phyloP scores from a whole-genome alignment of 805 yeast genomes.

The Kregervanrija pseudodelftensis region DNA sequence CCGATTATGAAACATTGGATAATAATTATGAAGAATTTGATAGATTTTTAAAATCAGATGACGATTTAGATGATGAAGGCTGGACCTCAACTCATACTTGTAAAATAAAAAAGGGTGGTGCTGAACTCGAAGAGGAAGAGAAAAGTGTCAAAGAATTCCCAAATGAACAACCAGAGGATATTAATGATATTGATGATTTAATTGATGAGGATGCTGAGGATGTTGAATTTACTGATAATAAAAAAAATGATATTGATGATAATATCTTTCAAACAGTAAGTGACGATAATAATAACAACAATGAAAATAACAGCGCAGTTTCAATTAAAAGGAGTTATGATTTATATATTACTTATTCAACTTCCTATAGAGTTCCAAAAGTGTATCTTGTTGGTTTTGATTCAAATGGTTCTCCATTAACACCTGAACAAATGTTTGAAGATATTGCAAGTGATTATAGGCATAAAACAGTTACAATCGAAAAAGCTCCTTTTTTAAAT shows the following conservation, averaged over 20 bases:
- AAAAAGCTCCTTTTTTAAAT: conserved; percentile 76
- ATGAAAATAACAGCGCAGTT: conserved; percentile 6
- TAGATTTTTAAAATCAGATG: conserved; percentile 1
- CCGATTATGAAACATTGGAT: conserved; percentile 31
- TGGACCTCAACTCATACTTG: conserved; percentile 42
- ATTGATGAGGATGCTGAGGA: conserved; percentile 30
- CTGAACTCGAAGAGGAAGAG: conserved; percentile 2
- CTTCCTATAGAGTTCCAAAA: conserved; percentile 94
- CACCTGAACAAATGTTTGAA: conserved; percentile 89
- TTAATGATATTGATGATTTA: conserved; percentile 35
- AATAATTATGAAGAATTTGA: conserved; percentile 26
- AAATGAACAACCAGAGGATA: conserved; percentile 21
- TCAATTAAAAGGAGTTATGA: conserved; percentile 67
- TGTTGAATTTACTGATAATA: conserved; percentile 22
- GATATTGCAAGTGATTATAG: conserved; percentile 89
- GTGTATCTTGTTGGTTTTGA: conserved; percentile 85
- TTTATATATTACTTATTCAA: conserved; percentile 84
- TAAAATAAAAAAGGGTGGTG: not conserved
- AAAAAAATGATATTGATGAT: conserved; percentile 26
- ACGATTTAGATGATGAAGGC: conserved; percentile 37
- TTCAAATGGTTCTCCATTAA: conserved; percentile 74
- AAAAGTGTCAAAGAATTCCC: conserved; percentile 7
- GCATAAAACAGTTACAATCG: conserved; percentile 95
- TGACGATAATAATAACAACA: too few relatives aligned
- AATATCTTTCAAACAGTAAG: conserved; percentile 20